Evolutionary conservation across 176 grass and related monocot species (phyloP), one percentile per base, ranked within the genome.

Genomic region (Zea luxurians): DNA sequence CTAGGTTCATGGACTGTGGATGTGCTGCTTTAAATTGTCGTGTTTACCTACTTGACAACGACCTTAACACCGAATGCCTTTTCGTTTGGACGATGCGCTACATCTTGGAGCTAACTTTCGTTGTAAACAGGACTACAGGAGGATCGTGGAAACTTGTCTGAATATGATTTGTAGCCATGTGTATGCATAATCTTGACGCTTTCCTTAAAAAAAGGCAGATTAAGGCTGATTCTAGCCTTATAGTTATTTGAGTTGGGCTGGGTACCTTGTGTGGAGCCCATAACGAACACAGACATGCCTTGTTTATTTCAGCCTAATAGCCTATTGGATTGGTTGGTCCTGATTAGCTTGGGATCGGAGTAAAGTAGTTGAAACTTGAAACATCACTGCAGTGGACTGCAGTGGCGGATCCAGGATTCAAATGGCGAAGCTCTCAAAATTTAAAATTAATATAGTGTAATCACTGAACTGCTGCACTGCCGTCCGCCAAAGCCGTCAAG

Each of bases 11-110:
- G 44, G 45, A 8, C 35, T 46, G 6, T 62, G 18, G 41, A 75
- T 17, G 41, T 48, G 42, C 13, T 62, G 34, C 21, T 4, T 35
- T 48, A 42, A 8, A 76, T 17, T 75, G 18, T 18, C 15, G 17
- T 66, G 68, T 78, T 83, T 76, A 81, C 68, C 44, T 42, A 42
- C 64, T 49, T 13, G 38, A 40, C 42, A 27, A 70, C 45, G 13
- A 47, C 68, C 6, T 48, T 44, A 48, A 70, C 18, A 20, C 67
- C 8, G 67, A 27, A 5, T 70, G 68, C 45, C 45, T 15, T 50
- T 71, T 71, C 21, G 48, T 49, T 71, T 55, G 35, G 55, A 10
- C 49, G 35, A 73, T 55, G 13, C 5, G 13, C 27, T 37, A 4
- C 13, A 17, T 50, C 69, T 53, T 37, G 13, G 38, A 40, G 38